These are phyloP conservation scores for Schizonepeta tenuifolia DNA, from an alignment of 257 asterid genomes.

Conservation along the genomic window DNA sequence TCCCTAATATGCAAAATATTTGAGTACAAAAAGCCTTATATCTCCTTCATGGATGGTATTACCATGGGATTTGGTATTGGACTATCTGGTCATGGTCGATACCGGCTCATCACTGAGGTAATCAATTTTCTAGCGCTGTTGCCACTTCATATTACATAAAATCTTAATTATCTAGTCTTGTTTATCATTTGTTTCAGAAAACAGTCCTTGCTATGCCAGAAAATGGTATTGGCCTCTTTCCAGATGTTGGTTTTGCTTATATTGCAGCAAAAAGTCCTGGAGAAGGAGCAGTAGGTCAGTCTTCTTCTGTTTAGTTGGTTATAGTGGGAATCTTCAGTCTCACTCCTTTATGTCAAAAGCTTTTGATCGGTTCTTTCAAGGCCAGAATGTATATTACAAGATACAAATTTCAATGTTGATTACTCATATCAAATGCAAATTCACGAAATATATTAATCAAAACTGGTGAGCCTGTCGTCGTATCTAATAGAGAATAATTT, in stretches of 20 bases:
- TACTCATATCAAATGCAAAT: not conserved
- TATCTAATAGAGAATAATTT: no score
- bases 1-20: constrained; percentile 87
- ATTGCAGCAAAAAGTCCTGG: constrained; percentile 96
- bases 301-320: constrained; percentile 29
- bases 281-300: constrained; percentile 91
- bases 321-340: not conserved
- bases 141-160: constrained; percentile 4
- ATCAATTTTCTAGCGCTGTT: constrained; percentile 27
- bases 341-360: constrained; percentile 18
- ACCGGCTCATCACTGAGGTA: constrained; percentile 93
- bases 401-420: not conserved
- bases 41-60: constrained; percentile 94
- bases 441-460: not conserved
- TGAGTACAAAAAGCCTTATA: constrained; percentile 90
- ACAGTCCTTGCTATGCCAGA: constrained; percentile 99
- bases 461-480: no score
- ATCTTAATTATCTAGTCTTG: constrained; percentile 28
- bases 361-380: constrained; percentile 10
- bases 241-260: constrained; percentile 97
- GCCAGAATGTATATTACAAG: not conserved
- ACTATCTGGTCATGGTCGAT: constrained; percentile 90
- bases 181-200: constrained; percentile 56
- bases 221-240: constrained; percentile 93
- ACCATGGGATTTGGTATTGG: constrained; percentile 99